Conservation (phyloP, 768 basidiomycete genomes). For the Boletus insuetus region DNA sequence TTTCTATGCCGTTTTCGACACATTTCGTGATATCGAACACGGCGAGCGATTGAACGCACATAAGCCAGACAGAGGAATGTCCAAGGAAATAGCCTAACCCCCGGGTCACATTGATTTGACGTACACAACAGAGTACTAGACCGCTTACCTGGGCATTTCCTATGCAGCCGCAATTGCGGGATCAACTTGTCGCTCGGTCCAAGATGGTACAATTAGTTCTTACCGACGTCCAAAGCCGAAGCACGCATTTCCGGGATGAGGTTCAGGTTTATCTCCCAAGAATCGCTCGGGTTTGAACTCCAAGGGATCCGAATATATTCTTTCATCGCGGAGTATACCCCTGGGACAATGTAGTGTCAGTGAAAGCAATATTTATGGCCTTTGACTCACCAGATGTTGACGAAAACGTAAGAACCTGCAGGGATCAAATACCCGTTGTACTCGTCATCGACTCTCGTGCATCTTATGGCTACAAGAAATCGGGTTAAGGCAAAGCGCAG, state of each 20-base stretch:
- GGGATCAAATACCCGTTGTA: conserved; percentile 25
- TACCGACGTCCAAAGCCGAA: conserved; percentile 23
- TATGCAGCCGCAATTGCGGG: background rate
- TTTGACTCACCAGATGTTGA: conserved; percentile 16
- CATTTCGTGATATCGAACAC: conserved; percentile 43
- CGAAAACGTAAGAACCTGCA: conserved; percentile 16
- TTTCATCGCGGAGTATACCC: conserved; percentile 19
- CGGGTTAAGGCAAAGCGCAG: background rate
- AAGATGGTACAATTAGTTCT: background rate
- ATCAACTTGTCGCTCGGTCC: background rate
- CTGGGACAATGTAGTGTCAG: background rate
- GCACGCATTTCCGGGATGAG: conserved; percentile 9
- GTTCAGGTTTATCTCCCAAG: conserved; percentile 19
- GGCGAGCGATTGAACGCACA: conserved; percentile 37
- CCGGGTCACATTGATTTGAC: background rate
- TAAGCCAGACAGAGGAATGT: conserved; percentile 25
- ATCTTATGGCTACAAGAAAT: conserved; percentile 6
- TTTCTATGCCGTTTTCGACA: conserved; percentile 39
- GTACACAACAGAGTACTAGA: too few species aligned
- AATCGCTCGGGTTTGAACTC: conserved; percentile 26
- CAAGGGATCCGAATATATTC: conserved; percentile 13
- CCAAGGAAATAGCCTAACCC: conserved; percentile 27
- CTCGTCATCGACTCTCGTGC: conserved; percentile 11
- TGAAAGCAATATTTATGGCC: background rate
- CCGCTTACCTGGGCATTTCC: conserved; percentile 14